A percentile compares a stretch with the other conserved stretches of the same genome.
These are phyloP conservation scores for Dendrostoma leiphaemia DNA, from an alignment of 2,329 filamentous ascomycete species.

Conservation along the genomic window DNA sequence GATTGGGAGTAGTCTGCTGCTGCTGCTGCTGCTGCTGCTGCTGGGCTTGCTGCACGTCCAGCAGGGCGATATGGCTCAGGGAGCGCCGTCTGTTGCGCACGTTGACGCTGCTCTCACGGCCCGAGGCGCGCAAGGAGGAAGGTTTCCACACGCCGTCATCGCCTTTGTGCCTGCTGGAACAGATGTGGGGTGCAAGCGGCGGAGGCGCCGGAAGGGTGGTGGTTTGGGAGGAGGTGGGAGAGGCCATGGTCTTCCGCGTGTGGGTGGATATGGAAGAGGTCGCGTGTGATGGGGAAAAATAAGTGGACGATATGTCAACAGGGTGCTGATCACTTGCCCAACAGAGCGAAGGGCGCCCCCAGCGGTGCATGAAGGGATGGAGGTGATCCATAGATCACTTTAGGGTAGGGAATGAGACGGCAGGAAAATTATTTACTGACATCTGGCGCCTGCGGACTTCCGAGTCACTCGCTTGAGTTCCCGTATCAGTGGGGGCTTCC, in stretches of 20 bases:
- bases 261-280: no score
- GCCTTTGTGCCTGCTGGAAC: no score
- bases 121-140: conserved; percentile 1
- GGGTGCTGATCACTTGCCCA: conserved; percentile 4
- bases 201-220: no score
- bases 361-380: not conserved
- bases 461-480: no score
- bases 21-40: not conserved
- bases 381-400: no score
- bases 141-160: conserved; percentile 1
- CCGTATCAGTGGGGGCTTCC: not conserved
- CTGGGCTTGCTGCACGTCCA: conserved; percentile 14
- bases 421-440: not conserved
- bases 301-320: not conserved
- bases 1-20: no score
- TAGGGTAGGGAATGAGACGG: not conserved
- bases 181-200: no score
- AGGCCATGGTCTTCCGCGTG: not conserved
- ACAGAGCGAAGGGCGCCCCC: not conserved
- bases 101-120: conserved; percentile 12
- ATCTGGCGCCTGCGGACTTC: not conserved
- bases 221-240: conserved; percentile 7
- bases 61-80: conserved; percentile 14
- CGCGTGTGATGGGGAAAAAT: not conserved
- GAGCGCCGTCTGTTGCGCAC: conserved; percentile 15